Conservation (phyloP, 805 yeast species). For the Wickerhamiella kurtzmanii region DNA sequence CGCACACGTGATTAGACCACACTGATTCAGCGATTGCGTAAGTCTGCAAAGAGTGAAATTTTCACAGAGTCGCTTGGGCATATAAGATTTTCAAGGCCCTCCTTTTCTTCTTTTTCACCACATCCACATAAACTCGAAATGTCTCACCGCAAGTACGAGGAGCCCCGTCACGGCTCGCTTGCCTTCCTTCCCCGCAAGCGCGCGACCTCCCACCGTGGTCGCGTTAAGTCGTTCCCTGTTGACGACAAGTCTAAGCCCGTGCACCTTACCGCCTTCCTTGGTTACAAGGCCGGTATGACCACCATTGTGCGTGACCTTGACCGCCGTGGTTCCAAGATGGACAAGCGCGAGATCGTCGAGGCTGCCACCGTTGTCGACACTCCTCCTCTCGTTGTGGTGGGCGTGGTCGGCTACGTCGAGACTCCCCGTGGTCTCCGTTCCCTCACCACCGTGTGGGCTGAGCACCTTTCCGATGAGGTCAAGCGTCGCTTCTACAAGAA, state of each 20-base stretch:
- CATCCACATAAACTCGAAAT: conserved; percentile 28
- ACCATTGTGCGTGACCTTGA: conserved; percentile 99
- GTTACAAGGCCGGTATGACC: conserved; percentile 99
- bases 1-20: neutral
- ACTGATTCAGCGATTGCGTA: neutral
- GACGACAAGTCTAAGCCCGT: conserved; percentile 96
- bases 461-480: conserved; percentile 97
- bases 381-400: conserved; percentile 97
- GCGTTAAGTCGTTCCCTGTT: conserved; percentile 98
- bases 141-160: conserved; percentile 99
- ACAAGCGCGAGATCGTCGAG: conserved; percentile 99
- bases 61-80: neutral
- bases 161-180: conserved; percentile 99
- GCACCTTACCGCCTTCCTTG: conserved; percentile 98
- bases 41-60: neutral
- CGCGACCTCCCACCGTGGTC: conserved; percentile 96
- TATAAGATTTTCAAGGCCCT: neutral
- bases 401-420: conserved; percentile 99
- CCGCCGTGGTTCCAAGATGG: conserved; percentile 99
- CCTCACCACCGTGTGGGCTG: conserved; percentile 99
- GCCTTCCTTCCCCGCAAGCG: conserved; percentile 99
- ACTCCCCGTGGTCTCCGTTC: conserved; percentile 99
- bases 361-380: conserved; percentile 99
- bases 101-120: neutral
- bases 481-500: conserved; percentile 99